Base-by-base conservation (phyloP, 345 rosid species). In the Turritis glabra region DNA sequence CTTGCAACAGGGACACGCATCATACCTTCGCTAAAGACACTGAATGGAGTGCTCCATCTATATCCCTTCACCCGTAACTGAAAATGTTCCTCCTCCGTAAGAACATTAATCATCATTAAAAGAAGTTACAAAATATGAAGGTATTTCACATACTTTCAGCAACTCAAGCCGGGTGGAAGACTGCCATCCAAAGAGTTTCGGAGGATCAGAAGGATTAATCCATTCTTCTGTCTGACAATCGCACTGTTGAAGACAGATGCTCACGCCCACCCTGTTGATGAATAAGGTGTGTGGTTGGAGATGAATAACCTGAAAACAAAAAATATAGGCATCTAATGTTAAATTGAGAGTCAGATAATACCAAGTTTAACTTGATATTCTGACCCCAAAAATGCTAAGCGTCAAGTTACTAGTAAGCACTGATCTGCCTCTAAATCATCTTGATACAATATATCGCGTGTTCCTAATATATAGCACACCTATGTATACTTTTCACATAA, bases 261-360 rank as follows among this genome's bases (percentile, higher is more conserved):
- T 85, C 51, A 77, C 38, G 50, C 99, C 99, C 70, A 85, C 77
- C 82, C 99, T 85, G 66, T 95, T 95, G 66, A 89, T 79, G 72
- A 92, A 90, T 72, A 92, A 81, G 72, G 92, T 87, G 81, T 92
- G 85, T 12, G 99, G 97, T 83, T 89, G 97, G 76, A 92, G 84
- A 77, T 90, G 94, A 82, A 95, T 79, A 82, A 89, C 98, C 99
- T 95, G 94, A 32, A 70, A 30, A 56, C 37, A 69, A 46, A 63
- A 79, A 17, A 71, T 14, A 3, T 33, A 63, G 50, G 9, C 26
- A 71, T 27, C 64, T 29, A 43, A 65, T 22, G 23, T 19, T 72
- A 55, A 76, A n/a, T 1, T 41, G 29, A 48, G 59, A 21, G 59
- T 69, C 67, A 5, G 71, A 55, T 70, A 35, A 74, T 38, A 69